phyloP scores from a whole-genome alignment of 257 asterid genomes.

The Marsdenia floribunda region DNA sequence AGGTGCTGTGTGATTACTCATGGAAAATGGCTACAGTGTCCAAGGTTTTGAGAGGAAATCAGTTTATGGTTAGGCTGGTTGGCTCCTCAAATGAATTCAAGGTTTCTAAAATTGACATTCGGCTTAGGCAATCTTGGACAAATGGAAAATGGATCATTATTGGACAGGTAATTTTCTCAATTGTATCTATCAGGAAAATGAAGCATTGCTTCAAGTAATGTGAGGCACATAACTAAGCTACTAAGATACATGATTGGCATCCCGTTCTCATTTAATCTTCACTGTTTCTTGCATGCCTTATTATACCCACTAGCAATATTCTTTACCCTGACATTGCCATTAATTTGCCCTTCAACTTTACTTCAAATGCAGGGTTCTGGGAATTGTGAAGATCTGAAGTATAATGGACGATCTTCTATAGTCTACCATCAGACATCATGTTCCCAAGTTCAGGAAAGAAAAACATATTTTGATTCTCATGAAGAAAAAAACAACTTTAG shows the following conservation, averaged over 20 bases:
- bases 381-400: constrained; percentile 13
- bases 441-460: constrained; percentile 14
- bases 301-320: background rate
- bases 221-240: too few relatives aligned
- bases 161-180: constrained; percentile 32
- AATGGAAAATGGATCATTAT: constrained; percentile 33
- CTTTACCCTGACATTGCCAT: background rate
- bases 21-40: constrained; percentile 43
- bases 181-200: background rate
- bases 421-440: constrained; percentile 15
- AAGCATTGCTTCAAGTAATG: background rate
- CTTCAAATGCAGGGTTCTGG: constrained; percentile 22
- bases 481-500: constrained; percentile 5
- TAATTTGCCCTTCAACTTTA: background rate
- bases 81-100: constrained; percentile 30
- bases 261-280: background rate
- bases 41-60: constrained; percentile 20
- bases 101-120: constrained; percentile 24
- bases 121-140: constrained; percentile 39
- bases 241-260: background rate
- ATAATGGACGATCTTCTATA: constrained; percentile 10
- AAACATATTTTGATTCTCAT: constrained; percentile 10
- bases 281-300: background rate
- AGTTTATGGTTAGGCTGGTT: constrained; percentile 29
- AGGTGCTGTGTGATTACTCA: constrained; percentile 26